Evolutionary conservation across 2,329 filamentous ascomycete genomes (phyloP), one percentile per base, ranked within the genome.

Genomic region (Cercospora nicotianae): DNA sequence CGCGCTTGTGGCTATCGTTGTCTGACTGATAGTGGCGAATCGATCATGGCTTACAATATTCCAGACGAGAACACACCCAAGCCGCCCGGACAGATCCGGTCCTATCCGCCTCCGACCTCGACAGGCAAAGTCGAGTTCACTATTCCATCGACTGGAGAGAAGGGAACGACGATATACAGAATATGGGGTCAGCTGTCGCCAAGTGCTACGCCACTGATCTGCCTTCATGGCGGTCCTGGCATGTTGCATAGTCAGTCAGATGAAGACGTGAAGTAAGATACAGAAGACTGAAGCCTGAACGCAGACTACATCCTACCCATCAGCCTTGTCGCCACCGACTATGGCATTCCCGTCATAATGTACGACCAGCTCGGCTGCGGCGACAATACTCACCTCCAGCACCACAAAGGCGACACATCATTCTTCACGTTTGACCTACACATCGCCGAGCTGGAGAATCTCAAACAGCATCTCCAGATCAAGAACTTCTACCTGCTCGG

Each of bases 281-380:
- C 16, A 9, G n/a, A n/a, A 3, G 7, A 23, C 30, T 59, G 23
- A 59, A 2, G 16, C 1, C 9, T 1, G 3, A 23, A n/a, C 4
- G 3, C 9, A 63, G 57, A 77, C 42, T 80, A 79, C 66, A 69
- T 80, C 9, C 71, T 75, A 0, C 76, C 78, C 3, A 75, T 86
- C 28, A 75, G 74, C 0, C 77, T 85, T 3, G 70, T 79, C 18
- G 66, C 71, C 3, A 60, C 58, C 31, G 72, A 78, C 18, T 77
- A 79, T 70, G 73, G 74, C 30, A 79, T 81, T 6, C 82, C 85
- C 0, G 76, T 87, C 2, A 74, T 87, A 30, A 81, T 86, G 73
- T 87, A 87, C 73, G 85, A 87, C 70, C 85, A 87, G 68, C 78
- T 87, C 62, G 85, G 85, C 23, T 82, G 81, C 68, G 85, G 83